Percentiles rank a stretch among this genome's conserved stretches.
These are phyloP conservation scores for Astrephomene gubernaculifera DNA, from an alignment of 139 green algal genomes.

Conservation along the genomic window DNA sequence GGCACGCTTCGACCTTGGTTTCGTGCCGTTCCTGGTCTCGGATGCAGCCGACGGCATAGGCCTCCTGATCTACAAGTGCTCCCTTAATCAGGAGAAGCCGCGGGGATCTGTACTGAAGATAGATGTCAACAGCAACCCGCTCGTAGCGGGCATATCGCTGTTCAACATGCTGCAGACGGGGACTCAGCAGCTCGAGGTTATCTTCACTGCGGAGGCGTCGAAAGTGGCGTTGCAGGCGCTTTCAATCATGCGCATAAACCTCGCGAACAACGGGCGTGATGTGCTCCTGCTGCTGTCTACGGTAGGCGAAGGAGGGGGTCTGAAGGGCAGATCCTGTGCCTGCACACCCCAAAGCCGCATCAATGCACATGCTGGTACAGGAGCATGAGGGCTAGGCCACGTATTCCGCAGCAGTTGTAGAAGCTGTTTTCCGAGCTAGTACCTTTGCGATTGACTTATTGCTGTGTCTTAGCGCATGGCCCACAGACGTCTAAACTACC, in stretches of 20 bases:
- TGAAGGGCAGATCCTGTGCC: too few species aligned
- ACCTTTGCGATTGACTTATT: too few species aligned
- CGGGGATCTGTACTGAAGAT: slow-evolving; percentile 35
- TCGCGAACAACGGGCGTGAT: slow-evolving; percentile 41
- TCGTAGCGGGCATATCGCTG: slow-evolving; percentile 41
- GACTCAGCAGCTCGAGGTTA: slow-evolving; percentile 36
- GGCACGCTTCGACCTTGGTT: slow-evolving; percentile 37
- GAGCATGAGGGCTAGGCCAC: too few species aligned
- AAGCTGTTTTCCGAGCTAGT: too few species aligned
- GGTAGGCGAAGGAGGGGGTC: too few species aligned
- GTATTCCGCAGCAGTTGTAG: too few species aligned
- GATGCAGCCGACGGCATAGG: slow-evolving; percentile 29
- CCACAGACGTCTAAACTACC: too few species aligned
- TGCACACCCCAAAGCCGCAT: too few species aligned
- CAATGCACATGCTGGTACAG: too few species aligned
- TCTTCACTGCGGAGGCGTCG: slow-evolving; percentile 34
- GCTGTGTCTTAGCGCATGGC: too few species aligned
- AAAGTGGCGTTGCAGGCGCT: slow-evolving; percentile 53
- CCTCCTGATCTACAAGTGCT: slow-evolving; percentile 50
- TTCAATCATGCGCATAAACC: slow-evolving; percentile 47
- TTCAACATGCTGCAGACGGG: slow-evolving; percentile 29
- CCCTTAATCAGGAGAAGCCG: background rate
- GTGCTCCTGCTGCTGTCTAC: slow-evolving; percentile 46
- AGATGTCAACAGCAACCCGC: slow-evolving; percentile 34
- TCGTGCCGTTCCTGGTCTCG: slow-evolving; percentile 25